These are phyloP conservation scores for Wickerhamiella nectarea DNA, from an alignment of 805 yeast genomes.

Conservation along the genomic window DNA sequence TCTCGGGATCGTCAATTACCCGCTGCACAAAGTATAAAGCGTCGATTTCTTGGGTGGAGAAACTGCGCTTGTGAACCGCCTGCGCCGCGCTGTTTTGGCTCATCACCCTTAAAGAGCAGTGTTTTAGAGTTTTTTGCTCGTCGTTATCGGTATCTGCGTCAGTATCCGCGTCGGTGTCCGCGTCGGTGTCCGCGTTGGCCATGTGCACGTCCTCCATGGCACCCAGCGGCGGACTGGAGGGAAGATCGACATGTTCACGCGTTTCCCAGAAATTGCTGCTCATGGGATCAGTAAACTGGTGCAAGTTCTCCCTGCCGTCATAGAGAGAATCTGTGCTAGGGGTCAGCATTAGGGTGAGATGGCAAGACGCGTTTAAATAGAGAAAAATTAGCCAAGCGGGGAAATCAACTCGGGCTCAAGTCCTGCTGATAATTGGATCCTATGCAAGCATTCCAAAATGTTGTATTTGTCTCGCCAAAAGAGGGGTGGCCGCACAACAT, in stretches of 20 bases:
- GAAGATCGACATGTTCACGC: not conserved
- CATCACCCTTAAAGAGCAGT: not conserved
- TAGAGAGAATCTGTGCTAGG: conserved; percentile 7
- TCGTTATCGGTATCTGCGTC: conserved; percentile 1
- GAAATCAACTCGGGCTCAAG: no score
- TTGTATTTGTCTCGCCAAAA: no score
- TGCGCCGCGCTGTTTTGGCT: conserved; percentile 4
- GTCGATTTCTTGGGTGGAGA: not conserved
- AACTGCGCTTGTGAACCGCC: conserved; percentile 4
- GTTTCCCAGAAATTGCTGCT: conserved; percentile 3
- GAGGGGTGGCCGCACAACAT: no score
- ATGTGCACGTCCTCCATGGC: not conserved
- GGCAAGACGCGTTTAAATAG: no score
- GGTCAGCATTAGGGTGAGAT: no score
- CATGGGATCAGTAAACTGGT: conserved; percentile 5
- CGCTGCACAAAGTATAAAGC: not conserved
- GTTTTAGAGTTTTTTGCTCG: not conserved
- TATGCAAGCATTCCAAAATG: no score
- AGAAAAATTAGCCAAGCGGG: no score
- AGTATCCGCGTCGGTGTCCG: conserved; percentile 2
- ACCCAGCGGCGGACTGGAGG: conserved; percentile 5
- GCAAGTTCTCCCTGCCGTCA: conserved; percentile 1
- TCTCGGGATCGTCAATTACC: conserved; percentile 7
- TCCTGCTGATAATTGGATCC: no score
- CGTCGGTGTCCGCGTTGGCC: not conserved